These are phyloP conservation scores for Fusarium sp. DNA, from an alignment of 2,329 filamentous ascomycete genomes.

Conservation along the genomic window DNA sequence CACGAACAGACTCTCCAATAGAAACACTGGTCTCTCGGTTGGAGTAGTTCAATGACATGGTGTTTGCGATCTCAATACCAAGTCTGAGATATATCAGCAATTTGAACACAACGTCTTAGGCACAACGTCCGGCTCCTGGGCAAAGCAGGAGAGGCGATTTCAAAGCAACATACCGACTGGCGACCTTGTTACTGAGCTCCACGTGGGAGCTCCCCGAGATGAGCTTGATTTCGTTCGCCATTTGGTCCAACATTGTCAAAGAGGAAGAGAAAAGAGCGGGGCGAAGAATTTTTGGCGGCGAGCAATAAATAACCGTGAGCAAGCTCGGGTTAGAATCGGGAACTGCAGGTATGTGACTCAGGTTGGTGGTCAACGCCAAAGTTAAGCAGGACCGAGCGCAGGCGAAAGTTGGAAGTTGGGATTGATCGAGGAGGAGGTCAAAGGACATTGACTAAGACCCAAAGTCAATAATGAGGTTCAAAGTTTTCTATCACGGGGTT, in stretches of 20 bases:
- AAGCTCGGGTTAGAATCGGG: slow-evolving; percentile 22
- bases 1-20: slow-evolving; percentile 94
- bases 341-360: slow-evolving; percentile 41
- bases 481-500: slow-evolving; percentile 46
- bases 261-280: slow-evolving; percentile 44
- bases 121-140: slow-evolving; percentile 5
- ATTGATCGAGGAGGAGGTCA: slow-evolving; percentile 1
- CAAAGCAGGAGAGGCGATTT: slow-evolving; percentile 1
- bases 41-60: slow-evolving; percentile 85
- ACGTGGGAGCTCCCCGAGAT: slow-evolving; percentile 64
- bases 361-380: slow-evolving; percentile 31
- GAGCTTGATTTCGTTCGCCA: slow-evolving; percentile 67
- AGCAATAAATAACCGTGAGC: slow-evolving; percentile 44
- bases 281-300: slow-evolving; percentile 47
- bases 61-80: slow-evolving; percentile 82
- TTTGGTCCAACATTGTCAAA: slow-evolving; percentile 57
- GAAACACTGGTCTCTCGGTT: slow-evolving; percentile 92
- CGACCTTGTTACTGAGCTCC: slow-evolving; percentile 61
- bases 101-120: slow-evolving; percentile 11
- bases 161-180: slow-evolving; percentile 56
- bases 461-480: slow-evolving; percentile 35
- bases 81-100: slow-evolving; percentile 64
- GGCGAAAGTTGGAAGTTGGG: slow-evolving; percentile 1
- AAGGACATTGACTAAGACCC: slow-evolving; percentile 36
- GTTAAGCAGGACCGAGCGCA: slow-evolving; percentile 6